Conservation (phyloP, 2,329 filamentous ascomycete species). For the Pseudocercospora cruenta region DNA sequence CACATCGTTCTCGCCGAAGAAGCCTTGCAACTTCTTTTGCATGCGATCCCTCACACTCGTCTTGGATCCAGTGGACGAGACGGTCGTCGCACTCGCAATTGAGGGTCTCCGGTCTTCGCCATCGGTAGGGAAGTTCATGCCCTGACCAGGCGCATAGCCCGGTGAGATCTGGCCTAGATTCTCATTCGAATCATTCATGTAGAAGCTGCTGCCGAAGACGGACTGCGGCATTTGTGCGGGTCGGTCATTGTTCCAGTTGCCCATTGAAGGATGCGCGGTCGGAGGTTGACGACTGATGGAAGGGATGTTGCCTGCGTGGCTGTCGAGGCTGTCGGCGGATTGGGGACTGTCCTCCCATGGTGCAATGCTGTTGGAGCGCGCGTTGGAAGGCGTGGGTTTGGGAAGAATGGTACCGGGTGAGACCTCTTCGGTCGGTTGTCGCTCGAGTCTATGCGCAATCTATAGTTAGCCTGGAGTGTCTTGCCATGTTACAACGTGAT, state of each 20-base stretch:
- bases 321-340: slow-evolving; percentile 17
- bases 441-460: slow-evolving; percentile 43
- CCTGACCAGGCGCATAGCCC: slow-evolving; percentile 62
- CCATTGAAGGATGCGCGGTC: slow-evolving; percentile 56
- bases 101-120: slow-evolving; percentile 81
- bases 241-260: slow-evolving; percentile 39
- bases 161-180: slow-evolving; percentile 71
- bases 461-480: slow-evolving; percentile 33
- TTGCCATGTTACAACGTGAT: slow-evolving; percentile 35
- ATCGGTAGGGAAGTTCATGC: slow-evolving; percentile 58
- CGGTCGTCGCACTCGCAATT: slow-evolving; percentile 81
- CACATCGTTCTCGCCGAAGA: slow-evolving; percentile 85
- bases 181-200: slow-evolving; percentile 77
- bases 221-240: slow-evolving; percentile 45
- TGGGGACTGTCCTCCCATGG: slow-evolving; percentile 52
- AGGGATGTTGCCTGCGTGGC: slow-evolving; percentile 57
- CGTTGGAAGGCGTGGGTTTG: slow-evolving; percentile 47
- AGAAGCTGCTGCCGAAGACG: slow-evolving; percentile 55
- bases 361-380: slow-evolving; percentile 50
- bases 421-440: slow-evolving; percentile 48
- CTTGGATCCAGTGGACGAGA: slow-evolving; percentile 83
- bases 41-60: slow-evolving; percentile 68
- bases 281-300: slow-evolving; percentile 49
- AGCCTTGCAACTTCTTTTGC: slow-evolving; percentile 86
- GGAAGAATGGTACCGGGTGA: slow-evolving; percentile 43